Evolutionary conservation across 805 yeast genomes (phyloP).

Genomic region (Candida piceae): DNA sequence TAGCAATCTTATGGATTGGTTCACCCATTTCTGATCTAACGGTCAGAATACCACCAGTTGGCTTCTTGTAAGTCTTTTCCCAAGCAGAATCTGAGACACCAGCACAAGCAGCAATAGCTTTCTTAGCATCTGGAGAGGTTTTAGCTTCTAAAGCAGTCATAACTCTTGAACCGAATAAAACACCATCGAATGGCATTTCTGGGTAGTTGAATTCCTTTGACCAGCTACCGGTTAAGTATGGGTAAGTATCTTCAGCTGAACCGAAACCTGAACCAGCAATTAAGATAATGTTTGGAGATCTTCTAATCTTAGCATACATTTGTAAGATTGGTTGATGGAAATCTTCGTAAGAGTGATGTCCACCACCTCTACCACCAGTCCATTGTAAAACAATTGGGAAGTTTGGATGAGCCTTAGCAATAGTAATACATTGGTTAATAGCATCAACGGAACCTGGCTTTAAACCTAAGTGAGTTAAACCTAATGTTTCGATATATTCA

Average conservation of each 20-base stretch:
- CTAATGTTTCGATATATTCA: slow-evolving; percentile 90
- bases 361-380: slow-evolving; percentile 99
- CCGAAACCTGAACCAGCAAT: slow-evolving; percentile 99
- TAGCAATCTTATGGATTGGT: slow-evolving; percentile 97
- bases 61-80: slow-evolving; percentile 92
- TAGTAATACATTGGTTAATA: slow-evolving; percentile 75
- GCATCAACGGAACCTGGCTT: slow-evolving; percentile 98
- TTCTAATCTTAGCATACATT: slow-evolving; percentile 93
- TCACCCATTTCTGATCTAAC: slow-evolving; percentile 99
- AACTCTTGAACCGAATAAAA: slow-evolving; percentile 91
- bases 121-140: slow-evolving; percentile 91
- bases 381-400: slow-evolving; percentile 98
- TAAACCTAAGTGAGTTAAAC: slow-evolving; percentile 89
- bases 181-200: slow-evolving; percentile 99
- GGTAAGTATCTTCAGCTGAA: slow-evolving; percentile 92
- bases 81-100: slow-evolving; percentile 88
- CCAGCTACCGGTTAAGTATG: slow-evolving; percentile 98
- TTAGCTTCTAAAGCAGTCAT: slow-evolving; percentile 96
- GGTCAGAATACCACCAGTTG: slow-evolving; percentile 95
- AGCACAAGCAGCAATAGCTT: slow-evolving; percentile 81
- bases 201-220: slow-evolving; percentile 83
- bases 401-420: slow-evolving; percentile 91
- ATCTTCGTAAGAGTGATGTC: slow-evolving; percentile 98
- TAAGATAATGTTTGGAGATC: slow-evolving; percentile 80
- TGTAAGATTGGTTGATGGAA: slow-evolving; percentile 96